phyloP scores from a whole-genome alignment of 805 yeast species.

The Candida xiaguanensis region DNA sequence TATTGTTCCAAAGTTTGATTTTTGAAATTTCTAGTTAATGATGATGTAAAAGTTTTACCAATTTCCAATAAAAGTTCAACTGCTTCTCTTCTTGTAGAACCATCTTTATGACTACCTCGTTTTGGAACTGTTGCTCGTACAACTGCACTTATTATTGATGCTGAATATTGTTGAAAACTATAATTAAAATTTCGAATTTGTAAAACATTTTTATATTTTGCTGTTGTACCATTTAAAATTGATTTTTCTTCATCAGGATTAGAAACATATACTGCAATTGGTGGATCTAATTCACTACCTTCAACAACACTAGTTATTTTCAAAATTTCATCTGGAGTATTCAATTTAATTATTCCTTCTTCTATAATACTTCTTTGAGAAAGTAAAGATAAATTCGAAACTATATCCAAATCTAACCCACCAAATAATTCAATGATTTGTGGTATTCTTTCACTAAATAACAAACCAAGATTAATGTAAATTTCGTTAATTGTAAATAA shows the following conservation, averaged over 20 bases:
- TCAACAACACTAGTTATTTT: constrained; percentile 39
- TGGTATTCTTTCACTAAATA: constrained; percentile 44
- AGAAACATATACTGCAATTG: constrained; percentile 40
- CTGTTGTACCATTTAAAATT: constrained; percentile 32
- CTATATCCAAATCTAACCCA: constrained; percentile 36
- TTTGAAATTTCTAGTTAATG: constrained; percentile 19
- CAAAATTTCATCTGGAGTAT: constrained; percentile 46
- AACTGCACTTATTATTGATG: constrained; percentile 41
- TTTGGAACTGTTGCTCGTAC: constrained; percentile 45
- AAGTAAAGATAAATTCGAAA: constrained; percentile 43
- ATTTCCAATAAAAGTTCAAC: constrained; percentile 37
- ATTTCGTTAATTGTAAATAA: constrained; percentile 53
- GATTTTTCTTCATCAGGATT: constrained; percentile 30
- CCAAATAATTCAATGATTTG: constrained; percentile 39
- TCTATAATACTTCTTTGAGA: constrained; percentile 52
- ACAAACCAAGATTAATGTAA: constrained; percentile 49
- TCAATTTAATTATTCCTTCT: constrained; percentile 49
- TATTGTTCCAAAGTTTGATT: constrained; percentile 25
- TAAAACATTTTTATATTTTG: constrained; percentile 60
- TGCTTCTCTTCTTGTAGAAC: constrained; percentile 33
- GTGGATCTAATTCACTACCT: constrained; percentile 28
- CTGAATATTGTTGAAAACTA: constrained; percentile 43
- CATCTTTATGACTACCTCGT: constrained; percentile 39
- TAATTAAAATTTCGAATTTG: constrained; percentile 51
- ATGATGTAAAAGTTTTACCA: constrained; percentile 21